Evolutionary conservation across 2,329 filamentous ascomycete species (phyloP).

Genomic region (Aspergillus piperis): DNA sequence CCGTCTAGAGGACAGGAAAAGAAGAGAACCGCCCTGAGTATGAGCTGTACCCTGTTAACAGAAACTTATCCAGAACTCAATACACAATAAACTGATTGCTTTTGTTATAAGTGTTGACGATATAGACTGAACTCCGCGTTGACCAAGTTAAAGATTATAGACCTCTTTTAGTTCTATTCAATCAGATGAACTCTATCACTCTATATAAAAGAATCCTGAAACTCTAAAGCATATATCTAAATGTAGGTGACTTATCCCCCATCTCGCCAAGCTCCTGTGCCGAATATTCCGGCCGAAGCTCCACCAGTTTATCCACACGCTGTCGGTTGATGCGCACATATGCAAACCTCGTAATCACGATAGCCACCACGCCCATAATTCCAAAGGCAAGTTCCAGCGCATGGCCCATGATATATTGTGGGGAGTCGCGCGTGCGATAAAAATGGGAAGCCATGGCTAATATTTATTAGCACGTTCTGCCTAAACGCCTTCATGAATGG

Average conservation of each 20-base stretch:
- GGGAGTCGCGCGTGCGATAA: conserved; percentile 57
- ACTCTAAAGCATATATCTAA: conserved; percentile 59
- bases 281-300: conserved; percentile 32
- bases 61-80: no score
- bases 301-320: conserved; percentile 39
- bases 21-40: no score
- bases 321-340: conserved; percentile 64
- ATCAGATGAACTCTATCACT: no score
- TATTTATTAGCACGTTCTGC: neutral
- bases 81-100: no score
- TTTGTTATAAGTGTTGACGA: no score
- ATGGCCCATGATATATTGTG: conserved; percentile 55
- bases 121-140: no score
- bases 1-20: no score
- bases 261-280: conserved; percentile 57
- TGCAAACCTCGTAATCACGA: conserved; percentile 47
- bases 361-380: conserved; percentile 48
- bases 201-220: no score
- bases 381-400: conserved; percentile 55
- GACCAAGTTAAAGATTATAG: no score
- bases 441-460: conserved; percentile 71
- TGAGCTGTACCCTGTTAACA: no score
- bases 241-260: conserved; percentile 65
- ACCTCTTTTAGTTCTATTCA: no score
- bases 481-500: neutral